phyloP scores from a whole-genome alignment of 495 filamentous ascomycete species.

The Usnea hakonensis region DNA sequence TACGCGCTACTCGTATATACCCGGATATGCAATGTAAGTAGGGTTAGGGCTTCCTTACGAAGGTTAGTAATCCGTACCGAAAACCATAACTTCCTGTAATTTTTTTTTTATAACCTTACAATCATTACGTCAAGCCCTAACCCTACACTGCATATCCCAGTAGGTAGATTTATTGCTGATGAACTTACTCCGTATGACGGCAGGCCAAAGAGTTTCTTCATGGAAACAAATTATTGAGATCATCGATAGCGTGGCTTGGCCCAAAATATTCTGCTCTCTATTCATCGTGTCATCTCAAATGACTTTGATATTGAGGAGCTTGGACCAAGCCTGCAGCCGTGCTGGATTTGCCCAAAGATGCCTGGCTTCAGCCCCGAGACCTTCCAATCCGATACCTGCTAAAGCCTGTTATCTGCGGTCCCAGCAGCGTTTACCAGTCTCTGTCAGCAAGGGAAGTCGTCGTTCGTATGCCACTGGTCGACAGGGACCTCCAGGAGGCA shows the following conservation, averaged over 20 bases:
- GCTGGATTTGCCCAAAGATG: not conserved
- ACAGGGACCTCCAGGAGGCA: conserved; percentile 83
- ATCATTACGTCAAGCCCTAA: no score
- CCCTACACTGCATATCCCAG: no score
- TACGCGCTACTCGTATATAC: no score
- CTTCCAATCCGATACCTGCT: not conserved
- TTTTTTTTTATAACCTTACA: no score
- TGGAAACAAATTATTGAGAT: not conserved
- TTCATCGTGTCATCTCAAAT: not conserved
- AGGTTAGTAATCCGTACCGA: no score
- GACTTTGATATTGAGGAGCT: not conserved
- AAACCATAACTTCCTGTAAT: no score
- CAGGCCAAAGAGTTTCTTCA: not conserved
- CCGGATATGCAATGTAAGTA: no score
- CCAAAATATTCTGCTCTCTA: not conserved
- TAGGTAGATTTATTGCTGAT: no score
- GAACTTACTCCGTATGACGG: no score
- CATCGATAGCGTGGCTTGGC: not conserved
- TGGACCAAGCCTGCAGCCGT: not conserved
- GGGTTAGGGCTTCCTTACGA: no score
- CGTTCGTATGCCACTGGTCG: conserved; percentile 69
- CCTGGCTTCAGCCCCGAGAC: not conserved
- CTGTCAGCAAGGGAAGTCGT: conserved; percentile 23
- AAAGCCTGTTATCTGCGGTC: not conserved
- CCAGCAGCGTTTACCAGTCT: conserved; percentile 6